Conservation (phyloP, 495 filamentous ascomycete species). For the Penicillium crystallinum region DNA sequence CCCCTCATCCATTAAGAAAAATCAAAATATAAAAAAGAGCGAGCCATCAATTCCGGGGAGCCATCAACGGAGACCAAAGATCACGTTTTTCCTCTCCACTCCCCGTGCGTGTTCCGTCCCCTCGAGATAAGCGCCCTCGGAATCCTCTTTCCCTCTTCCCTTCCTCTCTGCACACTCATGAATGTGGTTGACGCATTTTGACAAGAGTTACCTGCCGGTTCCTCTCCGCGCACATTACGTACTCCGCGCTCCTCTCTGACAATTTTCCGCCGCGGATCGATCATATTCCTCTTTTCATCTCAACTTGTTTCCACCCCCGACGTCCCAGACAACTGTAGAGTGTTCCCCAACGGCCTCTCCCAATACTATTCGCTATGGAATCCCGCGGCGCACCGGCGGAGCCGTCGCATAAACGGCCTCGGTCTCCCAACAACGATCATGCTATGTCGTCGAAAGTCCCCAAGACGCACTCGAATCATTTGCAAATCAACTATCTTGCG, state of each 20-base stretch:
- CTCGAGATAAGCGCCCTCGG: neutral
- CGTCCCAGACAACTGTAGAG: neutral
- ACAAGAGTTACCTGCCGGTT: conserved; percentile 3
- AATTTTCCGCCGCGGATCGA: neutral
- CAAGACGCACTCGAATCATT: conserved; percentile 52
- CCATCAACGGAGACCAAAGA: neutral
- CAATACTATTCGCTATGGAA: conserved; percentile 31
- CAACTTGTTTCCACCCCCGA: neutral
- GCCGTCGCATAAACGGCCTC: conserved; percentile 53
- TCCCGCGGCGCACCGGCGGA: conserved; percentile 33
- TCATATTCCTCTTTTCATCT: neutral
- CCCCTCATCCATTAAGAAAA: neutral
- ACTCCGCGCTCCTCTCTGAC: conserved; percentile 7
- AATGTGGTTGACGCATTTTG: neutral
- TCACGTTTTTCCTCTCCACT: conserved; percentile 13
- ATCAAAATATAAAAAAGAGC: neutral
- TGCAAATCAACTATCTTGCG: conserved; percentile 80
- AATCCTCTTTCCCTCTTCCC: conserved; percentile 11
- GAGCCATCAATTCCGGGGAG: conserved; percentile 1
- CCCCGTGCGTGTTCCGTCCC: conserved; percentile 10
- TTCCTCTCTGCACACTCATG: conserved; percentile 9
- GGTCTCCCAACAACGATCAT: conserved; percentile 51
- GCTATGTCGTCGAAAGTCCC: conserved; percentile 46
- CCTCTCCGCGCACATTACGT: conserved; percentile 8
- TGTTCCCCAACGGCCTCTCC: neutral